These are phyloP conservation scores for Amanita fuliginea DNA, from an alignment of 768 basidiomycete genomes.

Conservation along the genomic window DNA sequence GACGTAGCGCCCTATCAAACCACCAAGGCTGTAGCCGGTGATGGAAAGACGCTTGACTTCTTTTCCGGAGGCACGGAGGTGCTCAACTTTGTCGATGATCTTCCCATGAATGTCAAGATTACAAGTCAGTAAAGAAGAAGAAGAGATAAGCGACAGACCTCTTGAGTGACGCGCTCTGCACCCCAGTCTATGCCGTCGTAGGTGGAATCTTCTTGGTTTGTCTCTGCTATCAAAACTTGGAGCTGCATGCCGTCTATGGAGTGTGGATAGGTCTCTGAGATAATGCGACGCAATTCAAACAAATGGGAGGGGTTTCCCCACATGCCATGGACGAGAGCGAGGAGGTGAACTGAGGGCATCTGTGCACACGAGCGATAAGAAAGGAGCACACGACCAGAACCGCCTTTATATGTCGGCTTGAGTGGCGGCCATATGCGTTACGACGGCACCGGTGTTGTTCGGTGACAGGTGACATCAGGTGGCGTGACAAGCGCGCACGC, in stretches of 20 bases:
- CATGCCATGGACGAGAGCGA: constrained; percentile 57
- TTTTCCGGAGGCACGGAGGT: constrained; percentile 39
- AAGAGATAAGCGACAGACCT: constrained; percentile 44
- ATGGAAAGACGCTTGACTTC: constrained; percentile 62
- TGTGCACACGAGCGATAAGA: background rate
- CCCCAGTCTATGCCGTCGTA: constrained; percentile 85
- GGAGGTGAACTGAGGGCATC: constrained; percentile 23
- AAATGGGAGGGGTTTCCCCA: constrained; percentile 73
- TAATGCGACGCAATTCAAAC: constrained; percentile 41
- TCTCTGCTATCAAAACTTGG: constrained; percentile 52
- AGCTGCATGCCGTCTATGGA: constrained; percentile 32
- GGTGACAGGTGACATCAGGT: constrained; percentile 2
- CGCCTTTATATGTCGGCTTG: background rate
- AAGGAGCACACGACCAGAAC: background rate
- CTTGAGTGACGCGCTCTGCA: constrained; percentile 67
- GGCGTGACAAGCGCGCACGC: background rate
- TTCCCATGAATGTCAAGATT: constrained; percentile 14
- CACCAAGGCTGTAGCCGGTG: constrained; percentile 74
- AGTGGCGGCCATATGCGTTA: background rate
- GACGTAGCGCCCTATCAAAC: constrained; percentile 26
- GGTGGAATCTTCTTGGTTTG: constrained; percentile 54
- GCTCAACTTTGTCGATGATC: constrained; percentile 45
- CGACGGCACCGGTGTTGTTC: background rate
- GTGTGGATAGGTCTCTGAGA: constrained; percentile 29
- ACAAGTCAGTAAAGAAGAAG: background rate